A percentile compares a stretch with the other conserved stretches of the same genome.
These are phyloP conservation scores for Paulownia fortunei DNA, from an alignment of 257 asterid species.

Conservation along the genomic window DNA sequence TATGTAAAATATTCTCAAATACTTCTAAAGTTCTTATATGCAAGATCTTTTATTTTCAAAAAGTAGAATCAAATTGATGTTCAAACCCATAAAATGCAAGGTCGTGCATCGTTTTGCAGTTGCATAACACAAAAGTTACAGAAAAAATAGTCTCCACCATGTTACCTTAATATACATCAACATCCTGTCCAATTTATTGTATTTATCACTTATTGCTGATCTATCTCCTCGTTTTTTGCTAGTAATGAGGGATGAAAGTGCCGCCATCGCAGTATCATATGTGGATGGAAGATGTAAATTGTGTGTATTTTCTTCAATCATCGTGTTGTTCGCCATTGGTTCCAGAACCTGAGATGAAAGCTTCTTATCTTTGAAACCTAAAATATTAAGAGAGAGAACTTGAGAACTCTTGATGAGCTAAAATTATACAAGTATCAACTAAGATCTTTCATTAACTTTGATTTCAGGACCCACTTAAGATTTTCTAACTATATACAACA, in stretches of 20 bases:
- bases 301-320: conserved; percentile 45
- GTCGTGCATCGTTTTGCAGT: not conserved
- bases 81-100: not conserved
- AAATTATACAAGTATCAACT: conserved; percentile 2
- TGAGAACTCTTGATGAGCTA: not conserved
- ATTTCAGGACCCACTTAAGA: not conserved
- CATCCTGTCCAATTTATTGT: conserved; percentile 73
- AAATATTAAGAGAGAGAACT: conserved; percentile 11
- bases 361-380: conserved; percentile 46
- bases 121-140: not conserved
- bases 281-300: conserved; percentile 44
- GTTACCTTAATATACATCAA: conserved; percentile 70
- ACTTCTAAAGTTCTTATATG: too few relatives aligned
- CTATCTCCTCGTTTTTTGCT: conserved; percentile 61
- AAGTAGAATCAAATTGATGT: too few relatives aligned
- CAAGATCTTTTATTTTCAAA: too few relatives aligned
- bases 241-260: conserved; percentile 86
- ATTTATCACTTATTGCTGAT: conserved; percentile 39
- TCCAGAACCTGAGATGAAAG: conserved; percentile 43
- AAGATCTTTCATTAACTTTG: not conserved
- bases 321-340: conserved; percentile 42
- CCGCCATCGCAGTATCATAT: conserved; percentile 86
- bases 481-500: not conserved
- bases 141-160: not conserved
- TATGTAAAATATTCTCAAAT: too few relatives aligned